A percentile compares a stretch with the other conserved stretches of the same genome.
These are phyloP conservation scores for Centella asiatica DNA, from an alignment of 129 eudicot species.

Conservation along the genomic window DNA sequence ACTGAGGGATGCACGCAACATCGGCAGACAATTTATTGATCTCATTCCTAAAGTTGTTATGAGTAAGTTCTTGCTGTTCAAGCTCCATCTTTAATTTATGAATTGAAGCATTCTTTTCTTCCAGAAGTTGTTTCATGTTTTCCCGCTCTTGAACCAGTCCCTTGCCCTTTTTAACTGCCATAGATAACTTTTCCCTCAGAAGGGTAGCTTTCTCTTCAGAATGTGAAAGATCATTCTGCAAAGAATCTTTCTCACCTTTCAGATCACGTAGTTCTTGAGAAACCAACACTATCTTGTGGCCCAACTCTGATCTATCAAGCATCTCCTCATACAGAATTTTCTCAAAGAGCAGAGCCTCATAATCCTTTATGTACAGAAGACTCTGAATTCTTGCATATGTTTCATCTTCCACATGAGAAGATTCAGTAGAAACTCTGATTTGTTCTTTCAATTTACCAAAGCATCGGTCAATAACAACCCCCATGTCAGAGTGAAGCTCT, in stretches of 20 bases:
- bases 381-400: background rate
- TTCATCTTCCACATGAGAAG: background rate
- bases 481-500: slow-evolving; percentile 4
- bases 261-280: slow-evolving; percentile 41
- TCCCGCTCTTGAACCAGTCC: slow-evolving; percentile 96
- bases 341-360: slow-evolving; percentile 5
- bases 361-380: slow-evolving; percentile 3
- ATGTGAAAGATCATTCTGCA: slow-evolving; percentile 50
- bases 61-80: slow-evolving; percentile 36
- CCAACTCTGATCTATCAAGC: slow-evolving; percentile 5
- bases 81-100: slow-evolving; percentile 54
- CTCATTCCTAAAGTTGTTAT: slow-evolving; percentile 41
- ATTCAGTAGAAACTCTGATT: slow-evolving; percentile 9
- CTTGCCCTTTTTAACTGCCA: slow-evolving; percentile 97
- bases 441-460: background rate
- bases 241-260: slow-evolving; percentile 41
- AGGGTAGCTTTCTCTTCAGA: slow-evolving; percentile 66
- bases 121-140: slow-evolving; percentile 50
- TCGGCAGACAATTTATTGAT: slow-evolving; percentile 37
- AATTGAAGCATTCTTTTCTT: slow-evolving; percentile 67
- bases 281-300: slow-evolving; percentile 25
- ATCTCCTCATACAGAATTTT: background rate
- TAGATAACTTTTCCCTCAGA: slow-evolving; percentile 77
- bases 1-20: slow-evolving; percentile 33
- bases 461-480: background rate